A percentile compares a stretch with the other conserved stretches of the same genome.
These are phyloP conservation scores for Cicer pinnatifidum DNA, from an alignment of 306 rosid species.

Conservation along the genomic window DNA sequence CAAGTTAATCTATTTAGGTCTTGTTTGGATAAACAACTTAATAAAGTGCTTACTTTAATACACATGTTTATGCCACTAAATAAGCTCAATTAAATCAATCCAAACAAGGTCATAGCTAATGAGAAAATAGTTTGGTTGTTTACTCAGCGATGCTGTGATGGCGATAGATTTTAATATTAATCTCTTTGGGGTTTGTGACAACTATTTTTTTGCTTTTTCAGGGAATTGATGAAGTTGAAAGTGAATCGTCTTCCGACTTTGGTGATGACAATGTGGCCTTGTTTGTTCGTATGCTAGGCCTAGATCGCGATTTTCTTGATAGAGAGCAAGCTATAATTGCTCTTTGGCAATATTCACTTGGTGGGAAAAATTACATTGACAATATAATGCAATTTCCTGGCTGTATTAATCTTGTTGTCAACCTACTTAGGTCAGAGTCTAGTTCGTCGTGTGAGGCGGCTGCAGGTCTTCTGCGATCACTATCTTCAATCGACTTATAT, in stretches of 20 bases:
- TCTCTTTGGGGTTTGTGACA: background rate
- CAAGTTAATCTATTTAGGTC: background rate
- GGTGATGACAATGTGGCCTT: constrained; percentile 74
- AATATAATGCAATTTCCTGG: constrained; percentile 87
- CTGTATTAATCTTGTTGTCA: constrained; percentile 71
- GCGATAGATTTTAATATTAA: background rate
- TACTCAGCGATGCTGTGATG: background rate
- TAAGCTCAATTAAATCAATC: background rate
- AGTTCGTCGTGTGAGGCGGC: constrained; percentile 80
- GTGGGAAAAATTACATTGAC: constrained; percentile 80
- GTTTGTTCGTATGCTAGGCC: constrained; percentile 87
- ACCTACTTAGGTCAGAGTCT: constrained; percentile 80
- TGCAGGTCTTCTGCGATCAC: constrained; percentile 81
- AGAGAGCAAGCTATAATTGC: constrained; percentile 82
- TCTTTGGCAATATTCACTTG: constrained; percentile 89
- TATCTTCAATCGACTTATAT: constrained; percentile 68
- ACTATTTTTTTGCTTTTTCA: constrained; percentile 47
- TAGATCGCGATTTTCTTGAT: constrained; percentile 70
- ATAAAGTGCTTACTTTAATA: too few relatives aligned
- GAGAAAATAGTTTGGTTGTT: background rate
- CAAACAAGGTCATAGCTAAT: background rate
- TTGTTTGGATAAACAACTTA: background rate
- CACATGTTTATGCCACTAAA: too few relatives aligned
- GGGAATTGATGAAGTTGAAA: constrained; percentile 58
- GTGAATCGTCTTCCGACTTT: constrained; percentile 51